Conservation (phyloP, 345 rosid genomes). For the Gossypium turneri region DNA sequence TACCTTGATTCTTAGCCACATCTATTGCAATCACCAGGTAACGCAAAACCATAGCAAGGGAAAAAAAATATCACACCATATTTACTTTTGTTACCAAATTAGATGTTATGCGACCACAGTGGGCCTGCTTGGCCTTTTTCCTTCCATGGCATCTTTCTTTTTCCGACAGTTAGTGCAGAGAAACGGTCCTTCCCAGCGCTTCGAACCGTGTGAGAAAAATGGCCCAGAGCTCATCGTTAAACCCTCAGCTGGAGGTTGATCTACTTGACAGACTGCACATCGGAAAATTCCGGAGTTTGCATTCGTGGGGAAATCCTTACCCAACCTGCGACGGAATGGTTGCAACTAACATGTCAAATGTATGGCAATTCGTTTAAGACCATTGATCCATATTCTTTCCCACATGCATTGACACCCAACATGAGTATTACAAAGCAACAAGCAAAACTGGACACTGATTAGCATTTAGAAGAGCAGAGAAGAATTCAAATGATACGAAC, state of each 20-base stretch:
- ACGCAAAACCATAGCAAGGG: slow-evolving; percentile 36
- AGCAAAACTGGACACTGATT: background rate
- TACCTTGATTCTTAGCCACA: slow-evolving; percentile 39
- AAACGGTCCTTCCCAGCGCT: slow-evolving; percentile 89
- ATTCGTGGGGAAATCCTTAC: slow-evolving; percentile 57
- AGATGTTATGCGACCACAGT: slow-evolving; percentile 42
- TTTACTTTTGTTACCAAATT: slow-evolving; percentile 38
- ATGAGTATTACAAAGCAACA: background rate
- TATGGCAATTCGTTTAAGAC: background rate
- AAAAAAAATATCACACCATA: slow-evolving; percentile 36
- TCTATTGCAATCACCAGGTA: slow-evolving; percentile 27
- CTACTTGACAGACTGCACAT: slow-evolving; percentile 95
- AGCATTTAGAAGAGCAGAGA: background rate
- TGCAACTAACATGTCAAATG: background rate
- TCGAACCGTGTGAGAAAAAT: slow-evolving; percentile 67
- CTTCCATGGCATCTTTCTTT: slow-evolving; percentile 99
- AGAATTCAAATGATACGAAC: slow-evolving; percentile 28
- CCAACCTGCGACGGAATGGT: slow-evolving; percentile 54
- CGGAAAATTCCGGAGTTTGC: slow-evolving; percentile 53
- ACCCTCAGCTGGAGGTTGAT: slow-evolving; percentile 63
- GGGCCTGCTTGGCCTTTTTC: slow-evolving; percentile 70
- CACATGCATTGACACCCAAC: too few species aligned
- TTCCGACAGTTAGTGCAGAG: slow-evolving; percentile 72
- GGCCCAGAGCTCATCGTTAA: slow-evolving; percentile 52
- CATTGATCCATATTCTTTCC: background rate